A percentile compares a stretch with the other conserved stretches of the same genome.
Evolutionary conservation across 306 rosid species (phyloP).

Genomic region (Medicago truncatula): DNA sequence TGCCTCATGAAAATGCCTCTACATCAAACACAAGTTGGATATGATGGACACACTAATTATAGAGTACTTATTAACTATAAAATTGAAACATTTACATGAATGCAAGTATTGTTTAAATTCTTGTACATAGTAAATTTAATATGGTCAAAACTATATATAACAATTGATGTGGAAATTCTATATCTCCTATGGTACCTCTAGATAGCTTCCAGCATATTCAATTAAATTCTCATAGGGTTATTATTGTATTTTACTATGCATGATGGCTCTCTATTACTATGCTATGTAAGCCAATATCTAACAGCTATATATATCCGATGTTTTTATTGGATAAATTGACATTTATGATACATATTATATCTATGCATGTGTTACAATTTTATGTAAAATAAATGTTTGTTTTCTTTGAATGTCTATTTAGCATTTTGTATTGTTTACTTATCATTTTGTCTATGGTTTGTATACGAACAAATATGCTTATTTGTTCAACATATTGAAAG

Average conservation of each 20-base stretch:
- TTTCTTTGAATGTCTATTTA: neutral
- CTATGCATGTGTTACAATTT: conserved; percentile 42
- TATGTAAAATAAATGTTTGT: conserved; percentile 22
- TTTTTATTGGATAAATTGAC: conserved; percentile 46
- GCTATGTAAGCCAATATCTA: conserved; percentile 37
- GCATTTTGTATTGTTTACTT: neutral
- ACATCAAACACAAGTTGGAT: conserved; percentile 51
- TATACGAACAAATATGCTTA: neutral
- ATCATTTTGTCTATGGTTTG: neutral
- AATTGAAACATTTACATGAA: conserved; percentile 32
- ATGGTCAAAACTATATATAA: conserved; percentile 50
- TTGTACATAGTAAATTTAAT: conserved; percentile 64
- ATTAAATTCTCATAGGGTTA: conserved; percentile 17
- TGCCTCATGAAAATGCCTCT: conserved; percentile 56
- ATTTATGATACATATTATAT: neutral
- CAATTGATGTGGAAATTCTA: conserved; percentile 45
- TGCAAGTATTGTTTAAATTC: conserved; percentile 43
- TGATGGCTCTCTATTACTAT: neutral
- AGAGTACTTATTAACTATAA: conserved; percentile 41
- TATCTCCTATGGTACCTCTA: conserved; percentile 20
- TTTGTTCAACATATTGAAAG: too few relatives aligned
- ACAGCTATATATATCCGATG: conserved; percentile 54
- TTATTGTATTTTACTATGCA: neutral
- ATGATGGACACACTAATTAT: conserved; percentile 51
- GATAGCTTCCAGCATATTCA: conserved; percentile 32